Evolutionary conservation across 345 rosid genomes (phyloP), one percentile per base, ranked within the genome.

Genomic region (Streptanthus diversifolius): DNA sequence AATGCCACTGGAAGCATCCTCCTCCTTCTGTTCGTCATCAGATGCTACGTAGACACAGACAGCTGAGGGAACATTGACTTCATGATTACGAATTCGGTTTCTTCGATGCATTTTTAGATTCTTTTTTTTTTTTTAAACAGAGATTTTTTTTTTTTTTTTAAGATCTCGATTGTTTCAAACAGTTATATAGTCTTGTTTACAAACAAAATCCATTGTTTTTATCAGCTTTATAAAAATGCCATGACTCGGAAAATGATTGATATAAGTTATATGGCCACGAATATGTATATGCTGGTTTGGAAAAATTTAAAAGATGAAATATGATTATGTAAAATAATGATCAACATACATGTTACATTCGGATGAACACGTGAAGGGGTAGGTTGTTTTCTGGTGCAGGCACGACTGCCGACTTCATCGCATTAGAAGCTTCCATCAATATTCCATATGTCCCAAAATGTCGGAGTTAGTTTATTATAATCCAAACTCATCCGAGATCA

Each of bases 1-100:
- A 62, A 54, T 79, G 82, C 88, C 89, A 82, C 79, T 73, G 14
- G 68, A 82, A 73, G 78, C 66, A 68, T 79, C 79, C 25, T 75
- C 78, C 12, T 74, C 5, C 8, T 12, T 76, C 7, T 44, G 65
- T 53, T 44, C 41, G 72, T 58, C 56, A 59, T 58, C 56, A 59
- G 55, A 7, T 47, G 71, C 15, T 39, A 33, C 58, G 37, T 43
- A 67, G 53, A 43, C 78, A 59, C 47, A 62, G 8, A 27, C 77
- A 73, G 60, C 49, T 54, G 30, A 63, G 52, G 64, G 21, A 54
- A 63, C 80, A 76, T 47, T 63, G 55, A 54, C 80, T 76, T 62
- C 44, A 69, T 69, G 8, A 68, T 75, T 69, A n/a, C 52, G 58
- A 53, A 8, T 61, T 25, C 33, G 22, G 33, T 41, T 68, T 32